phyloP scores from a whole-genome alignment of 495 filamentous ascomycete genomes.

The Geopyxis carbonaria region DNA sequence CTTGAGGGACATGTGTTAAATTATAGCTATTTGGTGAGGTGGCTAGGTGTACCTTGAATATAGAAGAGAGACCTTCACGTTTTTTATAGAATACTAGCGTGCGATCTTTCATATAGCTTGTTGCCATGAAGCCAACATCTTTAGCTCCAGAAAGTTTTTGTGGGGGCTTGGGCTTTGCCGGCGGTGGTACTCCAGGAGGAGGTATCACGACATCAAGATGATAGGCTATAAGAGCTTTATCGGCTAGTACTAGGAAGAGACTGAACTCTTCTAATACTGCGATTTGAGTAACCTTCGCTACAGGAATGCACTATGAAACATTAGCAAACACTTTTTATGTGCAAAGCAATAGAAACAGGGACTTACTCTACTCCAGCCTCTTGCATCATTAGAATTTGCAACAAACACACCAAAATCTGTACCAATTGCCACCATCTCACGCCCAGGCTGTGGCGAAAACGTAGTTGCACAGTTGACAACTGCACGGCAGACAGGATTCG shows the following conservation, averaged over 20 bases:
- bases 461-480: slow-evolving; percentile 82
- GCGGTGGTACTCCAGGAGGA: slow-evolving; percentile 20
- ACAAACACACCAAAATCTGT: slow-evolving; percentile 90
- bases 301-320: slow-evolving; percentile 46
- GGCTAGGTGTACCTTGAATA: slow-evolving; percentile 47
- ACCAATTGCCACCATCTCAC: slow-evolving; percentile 81
- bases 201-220: slow-evolving; percentile 72
- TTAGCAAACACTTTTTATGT: slow-evolving; percentile 5
- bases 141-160: slow-evolving; percentile 75
- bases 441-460: slow-evolving; percentile 62
- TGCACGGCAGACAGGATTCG: slow-evolving; percentile 61
- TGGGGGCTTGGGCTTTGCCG: slow-evolving; percentile 48
- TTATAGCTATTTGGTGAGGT: slow-evolving; percentile 16
- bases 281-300: slow-evolving; percentile 69
- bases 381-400: slow-evolving; percentile 64
- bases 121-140: slow-evolving; percentile 91
- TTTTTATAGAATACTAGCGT: slow-evolving; percentile 93
- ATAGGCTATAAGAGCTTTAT: slow-evolving; percentile 82
- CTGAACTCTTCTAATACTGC: slow-evolving; percentile 92
- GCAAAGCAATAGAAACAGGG: slow-evolving; percentile 3
- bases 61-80: slow-evolving; percentile 74
- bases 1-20: background rate
- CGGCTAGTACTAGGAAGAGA: slow-evolving; percentile 73
- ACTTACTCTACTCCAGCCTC: slow-evolving; percentile 65
- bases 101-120: slow-evolving; percentile 90